A percentile compares a stretch with the other conserved stretches of the same genome.
Evolutionary conservation across 495 filamentous ascomycete genomes (phyloP).

Genomic region (Penicillium longicatenatum): DNA sequence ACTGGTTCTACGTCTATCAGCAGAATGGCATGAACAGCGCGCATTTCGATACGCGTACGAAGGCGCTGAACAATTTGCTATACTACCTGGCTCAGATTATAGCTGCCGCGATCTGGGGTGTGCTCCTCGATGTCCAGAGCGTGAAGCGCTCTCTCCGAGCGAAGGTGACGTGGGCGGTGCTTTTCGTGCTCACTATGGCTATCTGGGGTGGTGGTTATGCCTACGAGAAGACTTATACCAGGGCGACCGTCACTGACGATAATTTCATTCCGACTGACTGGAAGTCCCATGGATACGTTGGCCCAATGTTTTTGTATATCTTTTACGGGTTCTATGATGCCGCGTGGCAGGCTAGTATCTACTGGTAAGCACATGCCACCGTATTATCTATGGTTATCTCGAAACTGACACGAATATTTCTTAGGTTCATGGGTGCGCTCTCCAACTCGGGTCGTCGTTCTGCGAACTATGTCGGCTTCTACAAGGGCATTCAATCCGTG

Average conservation of each 20-base stretch:
- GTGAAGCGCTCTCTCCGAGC: constrained; percentile 38
- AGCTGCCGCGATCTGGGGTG: constrained; percentile 42
- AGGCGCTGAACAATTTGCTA: constrained; percentile 43
- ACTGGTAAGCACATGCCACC: constrained; percentile 60
- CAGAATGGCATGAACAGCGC: constrained; percentile 50
- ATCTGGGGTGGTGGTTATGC: constrained; percentile 52
- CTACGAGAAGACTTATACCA: constrained; percentile 42
- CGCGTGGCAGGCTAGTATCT: constrained; percentile 66
- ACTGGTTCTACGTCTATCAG: constrained; percentile 75
- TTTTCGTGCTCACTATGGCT: constrained; percentile 40
- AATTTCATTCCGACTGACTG: constrained; percentile 34
- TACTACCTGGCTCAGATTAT: constrained; percentile 54
- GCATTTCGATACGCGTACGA: constrained; percentile 45
- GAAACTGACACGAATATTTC: background rate
- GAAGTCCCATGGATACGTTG: constrained; percentile 35
- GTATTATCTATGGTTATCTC: background rate
- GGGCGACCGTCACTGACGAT: constrained; percentile 20
- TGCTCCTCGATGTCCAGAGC: constrained; percentile 36
- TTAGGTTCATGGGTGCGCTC: constrained; percentile 78
- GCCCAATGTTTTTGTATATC: constrained; percentile 52
- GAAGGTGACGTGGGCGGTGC: constrained; percentile 31
- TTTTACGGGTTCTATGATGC: constrained; percentile 54
- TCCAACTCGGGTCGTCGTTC: constrained; percentile 84
- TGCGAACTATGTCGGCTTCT: constrained; percentile 85
- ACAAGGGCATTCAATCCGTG: constrained; percentile 85